These are phyloP conservation scores for Alternaria arborescens DNA, from an alignment of 2,329 filamentous ascomycete genomes.

Conservation along the genomic window DNA sequence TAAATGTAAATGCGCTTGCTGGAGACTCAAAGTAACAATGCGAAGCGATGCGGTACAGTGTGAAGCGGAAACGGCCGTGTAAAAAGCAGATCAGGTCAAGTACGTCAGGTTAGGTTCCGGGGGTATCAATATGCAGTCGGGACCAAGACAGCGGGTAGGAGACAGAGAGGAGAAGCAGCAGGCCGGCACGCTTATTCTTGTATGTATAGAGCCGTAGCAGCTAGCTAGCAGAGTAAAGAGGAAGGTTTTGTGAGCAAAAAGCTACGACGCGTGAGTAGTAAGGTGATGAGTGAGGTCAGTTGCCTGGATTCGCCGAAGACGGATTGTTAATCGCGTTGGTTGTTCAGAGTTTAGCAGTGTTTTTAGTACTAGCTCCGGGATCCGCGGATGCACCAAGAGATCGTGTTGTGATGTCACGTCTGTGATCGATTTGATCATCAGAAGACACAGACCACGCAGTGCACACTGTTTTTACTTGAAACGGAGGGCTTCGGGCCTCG, in stretches of 20 bases:
- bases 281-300: background rate
- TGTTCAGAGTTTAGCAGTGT: background rate
- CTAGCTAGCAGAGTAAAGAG: background rate
- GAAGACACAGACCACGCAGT: background rate
- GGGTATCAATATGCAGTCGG: constrained; percentile 2
- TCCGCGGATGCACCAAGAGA: constrained; percentile 10
- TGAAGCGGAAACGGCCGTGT: background rate
- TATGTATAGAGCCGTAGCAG: background rate
- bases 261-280: background rate
- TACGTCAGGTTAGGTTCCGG: background rate
- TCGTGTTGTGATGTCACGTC: constrained; percentile 11
- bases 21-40: background rate
- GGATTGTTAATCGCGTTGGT: constrained; percentile 1
- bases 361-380: constrained; percentile 14
- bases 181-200: background rate
- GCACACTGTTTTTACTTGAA: background rate
- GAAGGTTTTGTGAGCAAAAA: background rate
- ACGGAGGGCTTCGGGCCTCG: background rate
- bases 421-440: background rate
- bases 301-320: constrained; percentile 6
- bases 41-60: background rate
- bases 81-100: constrained; percentile 6
- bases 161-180: background rate
- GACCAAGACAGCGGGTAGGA: background rate
- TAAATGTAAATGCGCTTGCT: background rate